These are phyloP conservation scores for Pilatotrama ljubarskyi DNA, from an alignment of 768 basidiomycete genomes.

Conservation along the genomic window DNA sequence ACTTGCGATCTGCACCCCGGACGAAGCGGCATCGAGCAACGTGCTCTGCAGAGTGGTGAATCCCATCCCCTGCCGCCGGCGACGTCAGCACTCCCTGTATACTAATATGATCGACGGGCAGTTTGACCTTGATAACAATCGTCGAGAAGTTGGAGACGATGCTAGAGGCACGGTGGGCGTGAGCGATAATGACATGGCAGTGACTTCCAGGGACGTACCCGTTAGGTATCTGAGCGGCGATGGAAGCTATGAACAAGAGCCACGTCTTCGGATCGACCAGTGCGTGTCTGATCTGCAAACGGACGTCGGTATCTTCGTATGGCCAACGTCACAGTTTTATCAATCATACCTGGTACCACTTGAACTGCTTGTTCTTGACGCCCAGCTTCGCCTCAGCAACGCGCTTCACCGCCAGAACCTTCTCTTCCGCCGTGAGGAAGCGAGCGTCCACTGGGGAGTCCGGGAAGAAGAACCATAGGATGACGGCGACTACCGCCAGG, in stretches of 20 bases:
- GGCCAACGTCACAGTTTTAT: no score
- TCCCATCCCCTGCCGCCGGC: conserved; percentile 12
- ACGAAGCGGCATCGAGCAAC: conserved; percentile 20
- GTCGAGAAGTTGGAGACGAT: conserved; percentile 25
- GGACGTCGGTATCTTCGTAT: neutral
- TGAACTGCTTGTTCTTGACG: conserved; percentile 39
- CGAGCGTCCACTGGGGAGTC: conserved; percentile 36
- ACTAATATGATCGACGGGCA: neutral
- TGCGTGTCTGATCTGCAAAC: conserved; percentile 14
- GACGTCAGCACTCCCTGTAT: neutral
- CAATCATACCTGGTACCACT: conserved; percentile 35
- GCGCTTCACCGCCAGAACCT: conserved; percentile 37
- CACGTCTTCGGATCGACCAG: conserved; percentile 38
- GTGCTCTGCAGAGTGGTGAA: conserved; percentile 24
- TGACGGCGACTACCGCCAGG: conserved; percentile 16
- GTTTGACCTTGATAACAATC: conserved; percentile 28
- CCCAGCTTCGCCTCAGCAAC: conserved; percentile 35
- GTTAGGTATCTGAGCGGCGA: conserved; percentile 38
- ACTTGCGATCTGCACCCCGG: conserved; percentile 17
- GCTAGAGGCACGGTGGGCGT: neutral
- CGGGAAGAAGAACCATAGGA: conserved; percentile 36
- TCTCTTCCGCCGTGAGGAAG: conserved; percentile 35
- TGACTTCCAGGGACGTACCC: conserved; percentile 13
- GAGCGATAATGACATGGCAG: neutral
- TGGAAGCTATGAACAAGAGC: conserved; percentile 34